Evolutionary conservation across 2,329 filamentous ascomycete species (phyloP), one percentile per base, ranked within the genome.

Genomic region (Beauveria caledonica): DNA sequence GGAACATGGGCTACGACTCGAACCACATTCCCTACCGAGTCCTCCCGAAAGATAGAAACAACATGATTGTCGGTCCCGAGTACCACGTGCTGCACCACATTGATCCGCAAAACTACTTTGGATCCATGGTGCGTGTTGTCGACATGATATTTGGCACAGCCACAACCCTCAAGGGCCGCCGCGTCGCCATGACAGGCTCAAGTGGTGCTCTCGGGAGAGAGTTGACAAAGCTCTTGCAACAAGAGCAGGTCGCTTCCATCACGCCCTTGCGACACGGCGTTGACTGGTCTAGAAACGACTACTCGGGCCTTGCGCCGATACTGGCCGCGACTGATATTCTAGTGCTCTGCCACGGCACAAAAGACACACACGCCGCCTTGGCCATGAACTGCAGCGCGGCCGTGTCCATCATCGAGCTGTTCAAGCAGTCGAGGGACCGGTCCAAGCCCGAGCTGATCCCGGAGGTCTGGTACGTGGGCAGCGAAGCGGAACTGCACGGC

Each of bases 401-500:
- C 10, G 52, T 53, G 7, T 25, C 39, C 4, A 60, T 65, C 11
- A 60, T 62, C n/a, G 62, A 62, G 23, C 51, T 60, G 1, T 62
- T 62, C 58, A 58, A 53, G 44, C 48, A 36, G 23, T 23, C 17
- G 9, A n/a, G 60, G 15, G 13, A 29, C 21, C 25, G 54, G 6
- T n/a, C 42, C 7, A 40, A 36, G 19, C 42, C 51, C 2, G 59
- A 56, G 27, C 39, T 61, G 3, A 42, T 62, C 4, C 63, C 64
- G 2, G 64, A 66, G 49, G 62, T 66, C 7, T 66, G 63, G 64
- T 66, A 65, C 27, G 40, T 66, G 9, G 64, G 64, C 46, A 64
- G 62, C 54, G 63, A 65, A 42, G 64, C 64, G 7, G 63, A 66
- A 42, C 15, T 66, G 10, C 64, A 66, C 44, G 64, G 64, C 10